Percentiles rank a stretch among this genome's conserved stretches.
phyloP scores from a whole-genome alignment of 768 basidiomycete genomes.

The Lactarius indigo region DNA sequence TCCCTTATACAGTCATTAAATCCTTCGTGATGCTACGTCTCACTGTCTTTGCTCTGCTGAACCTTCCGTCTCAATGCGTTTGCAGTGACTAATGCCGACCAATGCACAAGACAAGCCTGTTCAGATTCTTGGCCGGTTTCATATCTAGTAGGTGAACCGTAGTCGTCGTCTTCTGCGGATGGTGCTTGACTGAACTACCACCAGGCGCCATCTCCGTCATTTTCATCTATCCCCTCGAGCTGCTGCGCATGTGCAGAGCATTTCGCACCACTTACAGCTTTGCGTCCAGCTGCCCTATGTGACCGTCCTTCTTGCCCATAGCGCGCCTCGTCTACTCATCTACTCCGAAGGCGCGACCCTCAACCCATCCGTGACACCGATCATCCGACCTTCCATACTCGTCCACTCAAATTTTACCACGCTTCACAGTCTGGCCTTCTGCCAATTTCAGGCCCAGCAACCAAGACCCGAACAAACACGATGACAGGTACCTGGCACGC shows the following conservation, averaged over 20 bases:
- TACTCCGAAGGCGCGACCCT: slow-evolving; percentile 57
- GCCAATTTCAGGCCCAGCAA: too few relatives aligned
- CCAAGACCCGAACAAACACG: too few relatives aligned
- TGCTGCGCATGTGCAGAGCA: slow-evolving; percentile 92
- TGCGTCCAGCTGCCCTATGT: slow-evolving; percentile 1
- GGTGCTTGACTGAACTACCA: too few relatives aligned
- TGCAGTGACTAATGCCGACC: slow-evolving; percentile 82
- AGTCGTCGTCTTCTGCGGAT: not conserved
- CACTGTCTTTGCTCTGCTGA: not conserved
- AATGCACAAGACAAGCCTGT: slow-evolving; percentile 64
- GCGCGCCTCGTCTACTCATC: slow-evolving; percentile 69
- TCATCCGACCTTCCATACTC: slow-evolving; percentile 46
- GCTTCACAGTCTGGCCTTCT: slow-evolving; percentile 90
- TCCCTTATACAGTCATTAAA: slow-evolving; percentile 95
- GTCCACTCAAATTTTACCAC: slow-evolving; percentile 90
- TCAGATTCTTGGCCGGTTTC: slow-evolving; percentile 86
- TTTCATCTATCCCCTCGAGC: slow-evolving; percentile 92
- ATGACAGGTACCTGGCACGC: too few relatives aligned
- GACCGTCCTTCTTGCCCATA: slow-evolving; percentile 52
- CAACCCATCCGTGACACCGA: slow-evolving; percentile 24
- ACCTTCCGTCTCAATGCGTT: not conserved
- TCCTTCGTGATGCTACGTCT: slow-evolving; percentile 77
- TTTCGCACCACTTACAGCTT: slow-evolving; percentile 51
- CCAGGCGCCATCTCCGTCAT: slow-evolving; percentile 83
- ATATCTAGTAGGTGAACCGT: slow-evolving; percentile 64